A percentile compares a stretch with the other conserved stretches of the same genome.
phyloP scores from a whole-genome alignment of 106 monocot species.

The Platanthera guangdongensis region DNA sequence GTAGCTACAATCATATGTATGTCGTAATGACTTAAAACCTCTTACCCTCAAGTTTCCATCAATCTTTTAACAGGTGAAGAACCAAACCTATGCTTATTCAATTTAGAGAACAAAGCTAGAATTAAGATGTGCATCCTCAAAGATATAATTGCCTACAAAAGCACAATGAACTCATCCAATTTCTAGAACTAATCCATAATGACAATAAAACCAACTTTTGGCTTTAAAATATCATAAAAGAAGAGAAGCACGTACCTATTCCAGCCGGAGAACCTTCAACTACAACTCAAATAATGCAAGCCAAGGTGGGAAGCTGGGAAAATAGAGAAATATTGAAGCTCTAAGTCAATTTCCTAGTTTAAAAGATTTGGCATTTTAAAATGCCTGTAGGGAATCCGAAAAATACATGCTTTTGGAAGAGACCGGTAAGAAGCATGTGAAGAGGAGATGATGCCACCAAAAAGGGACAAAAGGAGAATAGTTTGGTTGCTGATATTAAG shows the following conservation, averaged over 20 bases:
- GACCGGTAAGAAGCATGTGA: constrained; percentile 4
- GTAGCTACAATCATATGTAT: background rate
- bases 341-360: constrained; percentile 2
- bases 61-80: background rate
- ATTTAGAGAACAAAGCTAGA: background rate
- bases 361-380: constrained; percentile 2
- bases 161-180: background rate
- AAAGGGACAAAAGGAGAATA: constrained; percentile 1
- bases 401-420: background rate
- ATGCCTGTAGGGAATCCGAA: background rate
- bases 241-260: constrained; percentile 7
- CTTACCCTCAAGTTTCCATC: background rate
- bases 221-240: background rate
- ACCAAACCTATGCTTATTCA: background rate
- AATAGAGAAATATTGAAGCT: constrained; percentile 8
- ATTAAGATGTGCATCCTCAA: background rate
- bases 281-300: constrained; percentile 5
- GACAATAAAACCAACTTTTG: background rate
- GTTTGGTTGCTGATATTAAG: constrained; percentile 11
- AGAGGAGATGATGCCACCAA: background rate
- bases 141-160: background rate
- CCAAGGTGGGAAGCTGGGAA: constrained; percentile 4
- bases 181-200: background rate
- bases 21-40: background rate
- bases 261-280: constrained; percentile 7